These are phyloP conservation scores for Chrysosphaeria jannelii DNA, from an alignment of 2,329 filamentous ascomycete species.

Conservation along the genomic window DNA sequence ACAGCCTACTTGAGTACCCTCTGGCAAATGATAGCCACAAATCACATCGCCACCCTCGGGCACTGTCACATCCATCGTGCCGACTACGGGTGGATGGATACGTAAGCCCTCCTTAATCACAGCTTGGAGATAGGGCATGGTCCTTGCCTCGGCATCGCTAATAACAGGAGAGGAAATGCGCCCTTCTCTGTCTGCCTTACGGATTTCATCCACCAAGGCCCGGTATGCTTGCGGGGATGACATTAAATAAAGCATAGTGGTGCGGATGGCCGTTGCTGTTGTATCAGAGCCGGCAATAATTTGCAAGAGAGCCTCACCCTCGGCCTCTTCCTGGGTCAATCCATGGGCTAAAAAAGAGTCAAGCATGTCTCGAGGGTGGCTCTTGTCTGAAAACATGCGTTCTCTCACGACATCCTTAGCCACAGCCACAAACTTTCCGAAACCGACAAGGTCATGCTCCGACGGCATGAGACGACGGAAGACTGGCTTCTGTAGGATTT, in stretches of 20 bases:
- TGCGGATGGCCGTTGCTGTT: constrained; percentile 7
- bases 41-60: constrained; percentile 11
- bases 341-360: constrained; percentile 13
- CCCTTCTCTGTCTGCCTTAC: constrained; percentile 7
- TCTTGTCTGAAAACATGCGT: constrained; percentile 2
- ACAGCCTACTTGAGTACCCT: constrained; percentile 15
- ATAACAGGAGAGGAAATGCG: constrained; percentile 8
- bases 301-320: constrained; percentile 15
- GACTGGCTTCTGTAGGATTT: constrained; percentile 12
- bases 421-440: constrained; percentile 11
- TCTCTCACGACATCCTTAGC: constrained; percentile 5
- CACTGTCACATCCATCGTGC: constrained; percentile 8
- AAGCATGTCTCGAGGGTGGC: constrained; percentile 10
- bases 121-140: constrained; percentile 17
- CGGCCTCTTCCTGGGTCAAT: constrained; percentile 10
- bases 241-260: constrained; percentile 7
- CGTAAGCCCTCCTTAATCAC: constrained; percentile 18
- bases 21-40: constrained; percentile 13
- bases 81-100: constrained; percentile 14
- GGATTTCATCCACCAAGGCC: constrained; percentile 9
- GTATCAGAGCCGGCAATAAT: constrained; percentile 9
- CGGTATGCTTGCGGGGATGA: constrained; percentile 6
- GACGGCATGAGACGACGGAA: constrained; percentile 13
- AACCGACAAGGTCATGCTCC: constrained; percentile 11
- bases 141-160: constrained; percentile 10